These are phyloP conservation scores for Wickerhamiella slavikovae DNA, from an alignment of 805 yeast species.

Conservation along the genomic window DNA sequence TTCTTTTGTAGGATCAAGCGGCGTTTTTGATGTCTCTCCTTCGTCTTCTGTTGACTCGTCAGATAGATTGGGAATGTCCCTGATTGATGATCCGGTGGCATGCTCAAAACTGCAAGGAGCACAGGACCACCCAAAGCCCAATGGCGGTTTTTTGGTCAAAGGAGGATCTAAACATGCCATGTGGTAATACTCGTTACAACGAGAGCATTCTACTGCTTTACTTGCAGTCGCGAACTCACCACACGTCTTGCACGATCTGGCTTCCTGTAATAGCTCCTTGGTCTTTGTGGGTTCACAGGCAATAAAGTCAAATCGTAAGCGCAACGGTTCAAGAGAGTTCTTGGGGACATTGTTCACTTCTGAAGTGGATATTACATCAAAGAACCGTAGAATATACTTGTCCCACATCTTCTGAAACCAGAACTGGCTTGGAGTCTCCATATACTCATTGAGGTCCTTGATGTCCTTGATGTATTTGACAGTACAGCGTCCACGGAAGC, in stretches of 20 bases:
- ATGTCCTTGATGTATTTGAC: conserved; percentile 55
- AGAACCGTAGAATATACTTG: conserved; percentile 63
- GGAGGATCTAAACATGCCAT: conserved; percentile 80
- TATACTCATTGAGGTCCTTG: conserved; percentile 32
- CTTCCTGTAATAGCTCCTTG: conserved; percentile 39
- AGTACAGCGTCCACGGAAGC: conserved; percentile 53
- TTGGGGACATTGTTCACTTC: conserved; percentile 34
- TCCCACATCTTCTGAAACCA: conserved; percentile 78
- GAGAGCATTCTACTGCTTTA: conserved; percentile 65
- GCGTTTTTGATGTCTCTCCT: neutral
- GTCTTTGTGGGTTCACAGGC: conserved; percentile 54
- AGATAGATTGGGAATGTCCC: neutral
- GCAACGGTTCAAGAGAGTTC: conserved; percentile 38
- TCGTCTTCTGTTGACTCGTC: neutral
- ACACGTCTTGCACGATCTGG: conserved; percentile 55
- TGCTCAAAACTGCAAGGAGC: conserved; percentile 30
- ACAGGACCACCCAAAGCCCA: conserved; percentile 86
- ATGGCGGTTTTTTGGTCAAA: conserved; percentile 48
- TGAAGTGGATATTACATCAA: conserved; percentile 51
- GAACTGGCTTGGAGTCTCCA: conserved; percentile 44
- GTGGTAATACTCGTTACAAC: conserved; percentile 51
- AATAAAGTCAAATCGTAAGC: conserved; percentile 48
- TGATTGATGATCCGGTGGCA: neutral
- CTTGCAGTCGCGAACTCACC: conserved; percentile 63
- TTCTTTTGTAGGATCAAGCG: conserved; percentile 6